Conservation (phyloP, 2,329 filamentous ascomycete species). For the Lachnellula cervina region DNA sequence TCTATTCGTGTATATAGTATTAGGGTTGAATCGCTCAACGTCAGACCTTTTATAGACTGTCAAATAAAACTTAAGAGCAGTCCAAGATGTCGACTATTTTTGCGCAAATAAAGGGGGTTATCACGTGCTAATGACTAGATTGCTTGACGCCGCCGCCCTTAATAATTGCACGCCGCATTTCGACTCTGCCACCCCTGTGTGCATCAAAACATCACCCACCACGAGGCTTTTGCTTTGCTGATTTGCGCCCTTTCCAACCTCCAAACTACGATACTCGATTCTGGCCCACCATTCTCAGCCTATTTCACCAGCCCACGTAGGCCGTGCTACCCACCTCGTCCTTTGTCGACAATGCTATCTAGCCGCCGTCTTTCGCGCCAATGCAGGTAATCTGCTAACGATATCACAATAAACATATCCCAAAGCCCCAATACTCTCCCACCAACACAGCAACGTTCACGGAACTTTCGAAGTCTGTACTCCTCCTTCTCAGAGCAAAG, state of each 20-base stretch:
- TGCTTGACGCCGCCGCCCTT: neutral
- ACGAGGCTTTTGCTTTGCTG: neutral
- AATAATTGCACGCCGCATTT: neutral
- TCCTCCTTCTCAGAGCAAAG: neutral
- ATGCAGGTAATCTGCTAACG: neutral
- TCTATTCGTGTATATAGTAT: neutral
- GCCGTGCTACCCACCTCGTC: neutral
- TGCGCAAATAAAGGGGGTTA: no score
- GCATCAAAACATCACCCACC: neutral
- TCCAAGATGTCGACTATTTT: no score
- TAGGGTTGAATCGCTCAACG: no score
- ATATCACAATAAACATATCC: neutral
- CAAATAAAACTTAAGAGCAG: no score
- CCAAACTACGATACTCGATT: neutral
- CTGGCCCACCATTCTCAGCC: neutral
- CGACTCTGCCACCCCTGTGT: no score
- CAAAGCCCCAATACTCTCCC: neutral
- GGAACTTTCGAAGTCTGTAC: neutral
- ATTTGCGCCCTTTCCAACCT: neutral
- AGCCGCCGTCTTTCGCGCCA: neutral
- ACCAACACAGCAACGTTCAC: neutral
- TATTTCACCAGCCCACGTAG: neutral
- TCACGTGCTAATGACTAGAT: no score
- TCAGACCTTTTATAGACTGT: no score
- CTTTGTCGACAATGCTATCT: neutral